phyloP scores from a whole-genome alignment of 257 asterid species.

The Verbascum thapsus region DNA sequence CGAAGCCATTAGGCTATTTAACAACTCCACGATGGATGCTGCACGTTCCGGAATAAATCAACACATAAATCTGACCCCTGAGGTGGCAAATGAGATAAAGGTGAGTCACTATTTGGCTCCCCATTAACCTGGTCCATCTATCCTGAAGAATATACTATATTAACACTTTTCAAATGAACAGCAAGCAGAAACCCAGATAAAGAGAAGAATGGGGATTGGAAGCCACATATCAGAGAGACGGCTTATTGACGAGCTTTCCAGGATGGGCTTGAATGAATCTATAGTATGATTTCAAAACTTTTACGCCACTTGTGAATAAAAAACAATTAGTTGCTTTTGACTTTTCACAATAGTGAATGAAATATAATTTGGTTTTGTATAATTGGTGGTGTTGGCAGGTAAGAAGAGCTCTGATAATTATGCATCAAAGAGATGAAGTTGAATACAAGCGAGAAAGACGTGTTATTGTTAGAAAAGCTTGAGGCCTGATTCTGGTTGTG shows the following conservation, averaged over 20 bases:
- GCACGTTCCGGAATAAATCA: slow-evolving; percentile 88
- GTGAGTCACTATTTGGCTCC: slow-evolving; percentile 33
- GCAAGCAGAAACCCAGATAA: slow-evolving; percentile 94
- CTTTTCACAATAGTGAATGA: no score
- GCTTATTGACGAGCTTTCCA: slow-evolving; percentile 79
- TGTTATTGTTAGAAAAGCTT: slow-evolving; percentile 76
- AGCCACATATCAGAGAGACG: slow-evolving; percentile 90
- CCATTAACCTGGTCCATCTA: neutral
- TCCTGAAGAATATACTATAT: neutral
- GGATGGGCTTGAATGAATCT: slow-evolving; percentile 94
- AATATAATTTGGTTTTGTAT: slow-evolving; percentile 15
- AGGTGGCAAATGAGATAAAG: slow-evolving; percentile 88
- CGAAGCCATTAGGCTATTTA: slow-evolving; percentile 89
- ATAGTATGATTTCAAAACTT: slow-evolving; percentile 50
- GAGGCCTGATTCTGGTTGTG: slow-evolving; percentile 1
- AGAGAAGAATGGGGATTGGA: slow-evolving; percentile 97
- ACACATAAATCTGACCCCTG: slow-evolving; percentile 83
- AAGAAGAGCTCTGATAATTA: slow-evolving; percentile 85
- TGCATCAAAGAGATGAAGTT: slow-evolving; percentile 98
- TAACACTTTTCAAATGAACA: slow-evolving; percentile 37
- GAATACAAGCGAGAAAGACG: slow-evolving; percentile 88
- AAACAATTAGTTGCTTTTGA: no score
- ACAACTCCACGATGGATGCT: slow-evolving; percentile 92
- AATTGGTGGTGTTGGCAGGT: slow-evolving; percentile 50
- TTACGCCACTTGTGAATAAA: no score